A percentile compares a stretch with the other conserved stretches of the same genome.
These are phyloP conservation scores for Xylariales sp. DNA, from an alignment of 2,329 filamentous ascomycete species.

Conservation along the genomic window DNA sequence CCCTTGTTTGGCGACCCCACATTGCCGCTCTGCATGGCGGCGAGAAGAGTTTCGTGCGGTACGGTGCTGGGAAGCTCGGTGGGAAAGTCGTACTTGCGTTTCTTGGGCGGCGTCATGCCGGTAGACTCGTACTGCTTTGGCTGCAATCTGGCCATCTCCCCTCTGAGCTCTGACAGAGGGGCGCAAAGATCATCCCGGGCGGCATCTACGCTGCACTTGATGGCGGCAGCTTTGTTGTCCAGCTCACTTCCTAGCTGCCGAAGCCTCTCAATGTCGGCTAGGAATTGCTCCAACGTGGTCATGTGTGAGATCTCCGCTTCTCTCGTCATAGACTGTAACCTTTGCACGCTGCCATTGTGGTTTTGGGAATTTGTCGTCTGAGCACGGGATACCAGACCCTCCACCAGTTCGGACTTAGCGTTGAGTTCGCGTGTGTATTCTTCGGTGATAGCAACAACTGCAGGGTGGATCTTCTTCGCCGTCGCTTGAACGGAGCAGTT, in stretches of 20 bases:
- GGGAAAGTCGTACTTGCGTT: constrained; percentile 77
- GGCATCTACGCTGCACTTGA: constrained; percentile 58
- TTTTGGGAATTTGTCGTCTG: too few relatives aligned
- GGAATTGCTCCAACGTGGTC: constrained; percentile 67
- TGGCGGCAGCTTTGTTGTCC: constrained; percentile 50
- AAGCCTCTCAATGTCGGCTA: constrained; percentile 63
- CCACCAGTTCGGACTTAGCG: constrained; percentile 79
- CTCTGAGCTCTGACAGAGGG: constrained; percentile 67
- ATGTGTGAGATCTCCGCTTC: constrained; percentile 68
- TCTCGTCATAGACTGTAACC: too few relatives aligned
- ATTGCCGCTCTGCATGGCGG: too few relatives aligned
- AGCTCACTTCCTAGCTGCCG: constrained; percentile 66
- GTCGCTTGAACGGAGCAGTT: constrained; percentile 80
- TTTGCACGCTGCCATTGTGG: too few relatives aligned
- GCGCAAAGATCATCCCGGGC: constrained; percentile 58
- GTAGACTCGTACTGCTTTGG: constrained; percentile 82
- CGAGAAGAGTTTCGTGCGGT: too few relatives aligned
- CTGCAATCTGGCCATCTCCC: constrained; percentile 57
- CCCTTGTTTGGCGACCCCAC: too few relatives aligned
- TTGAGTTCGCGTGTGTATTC: constrained; percentile 84
- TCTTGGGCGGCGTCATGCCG: constrained; percentile 79
- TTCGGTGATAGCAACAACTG: constrained; percentile 85
- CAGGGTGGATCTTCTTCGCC: constrained; percentile 82
- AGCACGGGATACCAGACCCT: constrained; percentile 86
- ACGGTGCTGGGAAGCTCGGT: constrained; percentile 71